These are phyloP conservation scores for Allium fistulosum DNA, from an alignment of 106 monocot genomes.

Conservation along the genomic window DNA sequence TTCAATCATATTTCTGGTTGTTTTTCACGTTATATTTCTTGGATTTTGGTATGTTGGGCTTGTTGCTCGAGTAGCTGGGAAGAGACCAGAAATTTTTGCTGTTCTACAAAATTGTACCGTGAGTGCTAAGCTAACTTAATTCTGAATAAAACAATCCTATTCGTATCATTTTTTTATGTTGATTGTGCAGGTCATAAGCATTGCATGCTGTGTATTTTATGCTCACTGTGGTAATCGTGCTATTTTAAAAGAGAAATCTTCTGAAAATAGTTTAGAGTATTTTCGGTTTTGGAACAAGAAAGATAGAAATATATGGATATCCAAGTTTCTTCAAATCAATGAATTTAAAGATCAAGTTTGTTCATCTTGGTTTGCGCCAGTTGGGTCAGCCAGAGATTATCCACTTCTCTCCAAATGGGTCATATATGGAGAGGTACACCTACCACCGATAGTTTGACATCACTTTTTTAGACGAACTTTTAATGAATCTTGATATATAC, in stretches of 20 bases:
- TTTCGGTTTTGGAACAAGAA: slow-evolving; percentile 56
- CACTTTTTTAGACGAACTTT: no score
- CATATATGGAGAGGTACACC: slow-evolving; percentile 76
- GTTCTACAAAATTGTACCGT: slow-evolving; percentile 86
- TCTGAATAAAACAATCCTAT: not conserved
- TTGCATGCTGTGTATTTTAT: slow-evolving; percentile 63
- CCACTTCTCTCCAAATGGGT: slow-evolving; percentile 84
- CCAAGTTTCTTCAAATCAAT: slow-evolving; percentile 67
- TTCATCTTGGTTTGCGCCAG: slow-evolving; percentile 93
- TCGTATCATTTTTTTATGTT: not conserved
- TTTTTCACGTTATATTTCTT: slow-evolving; percentile 80
- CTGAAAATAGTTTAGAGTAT: slow-evolving; percentile 42
- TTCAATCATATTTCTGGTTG: slow-evolving; percentile 71
- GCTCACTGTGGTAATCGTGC: slow-evolving; percentile 91
- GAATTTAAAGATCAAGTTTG: slow-evolving; percentile 88
- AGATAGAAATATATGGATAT: slow-evolving; percentile 65
- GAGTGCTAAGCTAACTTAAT: slow-evolving; percentile 19
- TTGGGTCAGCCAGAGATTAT: slow-evolving; percentile 87
- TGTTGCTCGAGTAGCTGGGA: slow-evolving; percentile 84
- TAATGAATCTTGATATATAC: no score
- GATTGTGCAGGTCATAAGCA: slow-evolving; percentile 36
- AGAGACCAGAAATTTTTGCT: slow-evolving; percentile 60
- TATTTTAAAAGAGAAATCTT: slow-evolving; percentile 41
- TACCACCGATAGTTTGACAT: no score
- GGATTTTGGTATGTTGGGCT: slow-evolving; percentile 90